Base-by-base conservation (phyloP, 1,284 basidiomycete genomes). In the Irpex sp. region DNA sequence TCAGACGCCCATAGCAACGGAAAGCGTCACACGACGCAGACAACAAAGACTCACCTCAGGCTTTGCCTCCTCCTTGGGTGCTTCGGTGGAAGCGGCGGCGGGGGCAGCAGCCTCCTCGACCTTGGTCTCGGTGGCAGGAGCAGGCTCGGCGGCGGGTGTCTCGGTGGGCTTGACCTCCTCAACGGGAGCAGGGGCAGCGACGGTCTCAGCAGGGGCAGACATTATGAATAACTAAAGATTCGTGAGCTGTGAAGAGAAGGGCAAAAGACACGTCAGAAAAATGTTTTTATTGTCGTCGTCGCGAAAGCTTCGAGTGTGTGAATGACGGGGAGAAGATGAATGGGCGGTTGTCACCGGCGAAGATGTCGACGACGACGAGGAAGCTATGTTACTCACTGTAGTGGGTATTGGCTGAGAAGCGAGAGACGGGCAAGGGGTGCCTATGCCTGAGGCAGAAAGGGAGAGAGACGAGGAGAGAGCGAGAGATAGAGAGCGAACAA, bases 191-290 rank as follows among this genome's bases (percentile, higher is more conserved):
- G 71, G 68, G 66, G 76, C 78, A 76, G 78, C 77, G 73, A 79
- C 72, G 72, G 78, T 77, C 75, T 86, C 87, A 71, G 85, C 69
- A 58, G 63, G 63, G 64, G 88, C 83, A 81, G 92, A 93, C 90
- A 93, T 93, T 90, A 92, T 84, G 78, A 80, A 66, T 36, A 58
- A 60, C 58, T 39, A 61, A 64, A 63, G 61, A 66, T 55, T 58
- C 47, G 57, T 64, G 65, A 62, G 59, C 65, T 62, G 43, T 46
- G 53, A 64, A 62, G 61, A 63, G 64, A 65, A 63, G 61, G 55
- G 68, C n/a, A 64, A 66, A 58, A 59, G 60, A 62, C 63, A 58
- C 63, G 63, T 65, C 33, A 65, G 63, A 46, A 55, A 62, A 21
- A 57, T 26, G 54, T 64, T 36, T 59, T 47, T 46, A n/a, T 46